Percentiles rank a stretch among this genome's conserved stretches.
Evolutionary conservation across 768 basidiomycete genomes (phyloP).

Genomic region (Phylloporus arenicola): DNA sequence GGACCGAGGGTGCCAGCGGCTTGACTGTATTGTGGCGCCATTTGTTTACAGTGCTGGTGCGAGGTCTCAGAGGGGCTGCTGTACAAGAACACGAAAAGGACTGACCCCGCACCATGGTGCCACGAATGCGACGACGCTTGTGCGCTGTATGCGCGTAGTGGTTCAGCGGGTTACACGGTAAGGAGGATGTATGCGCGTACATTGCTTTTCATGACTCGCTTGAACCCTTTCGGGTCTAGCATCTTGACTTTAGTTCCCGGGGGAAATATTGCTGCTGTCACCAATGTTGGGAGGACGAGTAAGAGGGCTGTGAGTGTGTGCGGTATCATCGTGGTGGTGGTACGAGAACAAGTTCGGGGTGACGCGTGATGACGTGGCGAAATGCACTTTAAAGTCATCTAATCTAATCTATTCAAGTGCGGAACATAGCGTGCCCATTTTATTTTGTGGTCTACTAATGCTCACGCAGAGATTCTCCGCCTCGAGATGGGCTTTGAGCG

Average conservation of each 20-base stretch:
- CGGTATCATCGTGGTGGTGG: slow-evolving; percentile 22
- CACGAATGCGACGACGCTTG: slow-evolving; percentile 81
- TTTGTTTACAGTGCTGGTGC: slow-evolving; percentile 66
- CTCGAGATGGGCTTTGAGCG: slow-evolving; percentile 62
- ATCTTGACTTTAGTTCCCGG: slow-evolving; percentile 62
- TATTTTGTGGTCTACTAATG: neutral
- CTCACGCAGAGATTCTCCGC: slow-evolving; percentile 38
- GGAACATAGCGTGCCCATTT: neutral
- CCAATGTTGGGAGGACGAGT: slow-evolving; percentile 32
- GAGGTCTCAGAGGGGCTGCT: neutral
- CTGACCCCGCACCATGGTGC: slow-evolving; percentile 93
- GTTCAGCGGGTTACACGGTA: neutral
- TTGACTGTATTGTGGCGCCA: slow-evolving; percentile 82
- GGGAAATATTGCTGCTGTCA: slow-evolving; percentile 43
- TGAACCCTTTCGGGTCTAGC: slow-evolving; percentile 66
- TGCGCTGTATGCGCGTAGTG: slow-evolving; percentile 42
- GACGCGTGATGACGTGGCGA: neutral
- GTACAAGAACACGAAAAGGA: neutral
- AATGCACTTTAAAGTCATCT: too few relatives aligned
- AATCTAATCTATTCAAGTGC: neutral
- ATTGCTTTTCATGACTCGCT: slow-evolving; percentile 65
- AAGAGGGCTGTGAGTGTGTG: slow-evolving; percentile 12
- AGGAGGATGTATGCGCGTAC: slow-evolving; percentile 43
- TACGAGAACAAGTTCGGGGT: neutral
- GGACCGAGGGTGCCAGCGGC: slow-evolving; percentile 77